Evolutionary conservation across 495 filamentous ascomycete species (phyloP).

Genomic region (Pyrenopolyporus hunteri): DNA sequence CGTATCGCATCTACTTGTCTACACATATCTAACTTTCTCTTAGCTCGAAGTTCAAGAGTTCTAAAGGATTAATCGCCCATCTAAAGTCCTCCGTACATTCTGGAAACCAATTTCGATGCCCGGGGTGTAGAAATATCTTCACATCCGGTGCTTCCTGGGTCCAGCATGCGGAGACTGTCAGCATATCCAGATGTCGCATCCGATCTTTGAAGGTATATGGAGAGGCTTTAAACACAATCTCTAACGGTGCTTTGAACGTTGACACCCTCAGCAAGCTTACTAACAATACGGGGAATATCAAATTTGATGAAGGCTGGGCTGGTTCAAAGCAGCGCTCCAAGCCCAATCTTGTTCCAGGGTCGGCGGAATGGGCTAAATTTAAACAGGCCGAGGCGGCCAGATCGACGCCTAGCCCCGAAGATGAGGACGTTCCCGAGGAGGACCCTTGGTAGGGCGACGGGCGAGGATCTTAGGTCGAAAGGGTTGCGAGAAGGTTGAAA

Average conservation of each 20-base stretch:
- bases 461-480: no score
- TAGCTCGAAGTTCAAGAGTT: constrained; percentile 42
- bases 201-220: constrained; percentile 23
- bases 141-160: constrained; percentile 36
- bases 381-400: background rate
- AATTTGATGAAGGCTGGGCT: constrained; percentile 22
- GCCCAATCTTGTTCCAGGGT: background rate
- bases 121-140: constrained; percentile 41
- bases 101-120: constrained; percentile 39
- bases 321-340: background rate
- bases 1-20: background rate
- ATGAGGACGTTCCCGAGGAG: no score
- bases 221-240: constrained; percentile 30
- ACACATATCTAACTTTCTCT: constrained; percentile 9
- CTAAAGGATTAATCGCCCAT: constrained; percentile 37
- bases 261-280: constrained; percentile 17
- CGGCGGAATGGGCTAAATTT: background rate
- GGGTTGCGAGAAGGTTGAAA: no score
- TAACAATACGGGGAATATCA: constrained; percentile 39
- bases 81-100: constrained; percentile 43
- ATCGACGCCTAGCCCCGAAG: background rate
- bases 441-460: no score
- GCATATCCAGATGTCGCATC: constrained; percentile 28
- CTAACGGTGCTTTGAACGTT: constrained; percentile 38
- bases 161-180: constrained; percentile 45